phyloP scores from a whole-genome alignment of 2,329 filamentous ascomycete species.

The Diaporthe sp. region DNA sequence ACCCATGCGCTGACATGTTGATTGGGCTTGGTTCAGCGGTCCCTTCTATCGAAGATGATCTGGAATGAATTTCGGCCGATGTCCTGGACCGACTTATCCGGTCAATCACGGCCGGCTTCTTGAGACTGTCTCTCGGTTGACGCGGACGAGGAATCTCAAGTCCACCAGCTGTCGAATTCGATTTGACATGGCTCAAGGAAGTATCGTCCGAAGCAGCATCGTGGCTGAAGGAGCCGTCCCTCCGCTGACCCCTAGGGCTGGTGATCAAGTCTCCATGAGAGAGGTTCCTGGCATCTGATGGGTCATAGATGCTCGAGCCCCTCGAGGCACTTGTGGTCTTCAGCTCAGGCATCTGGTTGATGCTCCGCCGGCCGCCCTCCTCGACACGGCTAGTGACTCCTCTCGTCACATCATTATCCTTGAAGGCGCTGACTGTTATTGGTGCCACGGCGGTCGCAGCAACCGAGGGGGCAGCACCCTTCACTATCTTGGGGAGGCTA shows the following conservation, averaged over 20 bases:
- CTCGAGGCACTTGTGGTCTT: constrained; percentile 52
- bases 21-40: constrained; percentile 70
- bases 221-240: constrained; percentile 60
- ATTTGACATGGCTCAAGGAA: constrained; percentile 60
- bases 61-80: constrained; percentile 61
- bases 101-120: constrained; percentile 67
- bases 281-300: constrained; percentile 47
- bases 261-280: constrained; percentile 49
- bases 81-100: constrained; percentile 65
- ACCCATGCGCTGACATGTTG: constrained; percentile 71
- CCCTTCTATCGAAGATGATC: constrained; percentile 72
- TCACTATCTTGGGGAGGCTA: constrained; percentile 58
- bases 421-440: constrained; percentile 63
- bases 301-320: constrained; percentile 57
- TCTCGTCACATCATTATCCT: constrained; percentile 62
- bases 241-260: constrained; percentile 49
- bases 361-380: constrained; percentile 56
- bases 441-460: constrained; percentile 64
- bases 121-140: constrained; percentile 53
- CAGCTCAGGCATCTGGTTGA: constrained; percentile 47
- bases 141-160: constrained; percentile 45
- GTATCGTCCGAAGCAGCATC: constrained; percentile 63
- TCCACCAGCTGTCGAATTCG: constrained; percentile 47
- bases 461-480: constrained; percentile 57
- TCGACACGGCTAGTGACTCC: constrained; percentile 57